phyloP scores from a whole-genome alignment of 208 protist species.

The Trypanosoma melophagium region DNA sequence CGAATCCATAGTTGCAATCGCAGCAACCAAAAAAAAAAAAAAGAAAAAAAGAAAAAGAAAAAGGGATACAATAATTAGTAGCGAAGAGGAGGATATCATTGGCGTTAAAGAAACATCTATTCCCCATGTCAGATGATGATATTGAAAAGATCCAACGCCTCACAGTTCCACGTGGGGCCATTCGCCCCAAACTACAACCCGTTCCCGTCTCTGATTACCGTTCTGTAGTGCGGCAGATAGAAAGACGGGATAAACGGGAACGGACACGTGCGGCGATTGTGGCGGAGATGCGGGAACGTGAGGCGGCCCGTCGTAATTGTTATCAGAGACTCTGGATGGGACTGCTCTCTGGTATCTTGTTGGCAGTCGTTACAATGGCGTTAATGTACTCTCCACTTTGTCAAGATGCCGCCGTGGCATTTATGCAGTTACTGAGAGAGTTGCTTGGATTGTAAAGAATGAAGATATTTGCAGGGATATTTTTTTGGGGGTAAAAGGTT shows the following conservation, averaged over 20 bases:
- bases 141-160: neutral
- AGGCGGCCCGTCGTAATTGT: no score
- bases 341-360: neutral
- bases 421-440: neutral
- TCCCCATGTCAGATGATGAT: neutral
- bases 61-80: no score
- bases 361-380: neutral
- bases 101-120: no score
- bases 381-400: neutral
- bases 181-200: slow-evolving; percentile 1
- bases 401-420: neutral
- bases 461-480: slow-evolving; percentile 1
- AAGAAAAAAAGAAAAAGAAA: no score
- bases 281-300: neutral
- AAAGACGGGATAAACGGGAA: neutral
- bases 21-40: no score
- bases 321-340: slow-evolving; percentile 6
- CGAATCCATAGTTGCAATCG: no score
- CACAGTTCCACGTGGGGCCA: neutral
- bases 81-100: no score
- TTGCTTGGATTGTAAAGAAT: slow-evolving; percentile 21
- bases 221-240: neutral
- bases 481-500: slow-evolving; percentile 4
- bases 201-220: slow-evolving; percentile 1
- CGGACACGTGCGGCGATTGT: neutral